Conservation (phyloP, 352 stramenopile species). For the Globisporangium sylvaticum region DNA sequence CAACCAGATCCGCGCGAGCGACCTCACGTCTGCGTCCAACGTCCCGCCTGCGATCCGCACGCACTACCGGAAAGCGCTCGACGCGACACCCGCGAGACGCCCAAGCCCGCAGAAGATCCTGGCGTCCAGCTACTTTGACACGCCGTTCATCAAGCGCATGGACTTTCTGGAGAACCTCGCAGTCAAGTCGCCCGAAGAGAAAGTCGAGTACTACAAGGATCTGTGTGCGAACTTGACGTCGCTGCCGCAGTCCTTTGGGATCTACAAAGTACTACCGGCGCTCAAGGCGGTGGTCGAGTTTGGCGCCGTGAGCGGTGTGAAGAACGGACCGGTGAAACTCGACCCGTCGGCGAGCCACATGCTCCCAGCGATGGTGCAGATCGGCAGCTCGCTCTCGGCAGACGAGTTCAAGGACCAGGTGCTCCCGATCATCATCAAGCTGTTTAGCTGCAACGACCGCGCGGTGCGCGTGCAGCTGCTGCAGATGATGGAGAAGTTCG, state of each 20-base stretch:
- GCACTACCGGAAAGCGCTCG: constrained; percentile 82
- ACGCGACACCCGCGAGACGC: constrained; percentile 51
- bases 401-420: constrained; percentile 88
- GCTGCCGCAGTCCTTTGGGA: constrained; percentile 66
- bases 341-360: constrained; percentile 86
- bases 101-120: constrained; percentile 87
- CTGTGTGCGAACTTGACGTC: constrained; percentile 68
- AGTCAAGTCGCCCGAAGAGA: constrained; percentile 92
- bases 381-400: constrained; percentile 63
- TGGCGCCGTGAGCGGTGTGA: constrained; percentile 41
- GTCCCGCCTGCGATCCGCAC: constrained; percentile 60
- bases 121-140: constrained; percentile 89
- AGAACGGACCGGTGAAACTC: constrained; percentile 66
- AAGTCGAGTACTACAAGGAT: constrained; percentile 93
- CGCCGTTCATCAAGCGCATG: constrained; percentile 92
- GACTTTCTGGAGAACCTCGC: constrained; percentile 91
- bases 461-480: constrained; percentile 87
- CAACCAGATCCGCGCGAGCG: constrained; percentile 46
- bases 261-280: constrained; percentile 85
- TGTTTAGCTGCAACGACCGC: constrained; percentile 91
- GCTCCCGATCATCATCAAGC: constrained; percentile 83
- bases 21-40: constrained; percentile 59
- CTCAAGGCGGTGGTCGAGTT: constrained; percentile 85
- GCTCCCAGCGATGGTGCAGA: constrained; percentile 86
- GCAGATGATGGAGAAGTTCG: constrained; percentile 90